Base-by-base conservation (phyloP, 2,329 filamentous ascomycete species). In the Aureobasidium sp. region DNA sequence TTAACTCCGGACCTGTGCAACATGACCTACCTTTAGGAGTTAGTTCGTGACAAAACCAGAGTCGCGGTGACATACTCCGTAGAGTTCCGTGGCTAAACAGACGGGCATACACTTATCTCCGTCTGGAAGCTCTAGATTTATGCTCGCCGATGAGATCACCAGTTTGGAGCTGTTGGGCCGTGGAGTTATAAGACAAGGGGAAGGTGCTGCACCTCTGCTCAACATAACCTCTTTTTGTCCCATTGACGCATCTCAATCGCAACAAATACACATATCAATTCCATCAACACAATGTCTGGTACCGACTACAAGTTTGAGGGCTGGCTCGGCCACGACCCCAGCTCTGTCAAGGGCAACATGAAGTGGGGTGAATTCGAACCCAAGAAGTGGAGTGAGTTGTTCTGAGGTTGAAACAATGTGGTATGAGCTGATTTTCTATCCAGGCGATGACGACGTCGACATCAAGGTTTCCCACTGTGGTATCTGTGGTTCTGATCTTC, bases 221-320 rank as follows among this genome's bases (percentile, higher is more conserved):
- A 12, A 27, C 50, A 15, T 0, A 11, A 6, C 6, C 14, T 33
- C 4, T 45, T 35, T n/a, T 17, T 24, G 40, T 45, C n/a, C 12
- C 2, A 24, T 45, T 45, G 17, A 24, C n/a, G 11, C 8, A 5
- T 3, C 2, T 11, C 7, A 9, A 31, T 42, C 27, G 2, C 37
- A 2, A 14, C 22, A 15, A 33, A 19, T 8, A 39, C 37, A 24
- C 19, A 39, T n/a, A 39, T 6, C 49, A 39, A 39, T 2, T 12
- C 3, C 2, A 29, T 54, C 22, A 11, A 14, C 22, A 57, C 15
- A 29, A 67, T 67, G 66, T 58, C 62, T 58, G 48, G 48, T 14
- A 69, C 72, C 60, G 73, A 78, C 64, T 79, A 79, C 71, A 79
- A 78, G 59, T 84, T 84, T 68, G 76, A 82, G 69, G 82, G 82